Conservation (phyloP, 495 filamentous ascomycete species). For the Parathielavia hyrcaniae region DNA sequence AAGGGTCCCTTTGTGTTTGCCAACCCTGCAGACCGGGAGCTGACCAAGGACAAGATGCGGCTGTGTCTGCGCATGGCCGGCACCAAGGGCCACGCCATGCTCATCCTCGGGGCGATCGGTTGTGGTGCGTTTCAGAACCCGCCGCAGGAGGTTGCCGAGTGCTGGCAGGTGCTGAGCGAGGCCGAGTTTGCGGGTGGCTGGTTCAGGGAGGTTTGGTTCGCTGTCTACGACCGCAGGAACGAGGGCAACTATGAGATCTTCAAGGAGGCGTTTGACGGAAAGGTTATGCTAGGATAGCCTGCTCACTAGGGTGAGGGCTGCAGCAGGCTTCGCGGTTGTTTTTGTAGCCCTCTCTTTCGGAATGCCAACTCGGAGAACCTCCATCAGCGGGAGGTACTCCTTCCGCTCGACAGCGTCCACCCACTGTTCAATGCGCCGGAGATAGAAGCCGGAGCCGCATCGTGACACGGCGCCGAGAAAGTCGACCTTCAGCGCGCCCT, state of each 20-base stretch:
- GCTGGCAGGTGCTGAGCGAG: conserved; percentile 53
- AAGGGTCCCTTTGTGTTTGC: conserved; percentile 27
- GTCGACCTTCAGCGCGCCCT: conserved; percentile 25
- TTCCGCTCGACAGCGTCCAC: conserved; percentile 25
- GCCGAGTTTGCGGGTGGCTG: conserved; percentile 54
- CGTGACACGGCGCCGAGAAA: conserved; percentile 22
- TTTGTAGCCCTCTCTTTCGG: conserved; percentile 20
- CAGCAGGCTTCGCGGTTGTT: background rate
- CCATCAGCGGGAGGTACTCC: conserved; percentile 25
- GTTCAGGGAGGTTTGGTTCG: conserved; percentile 52
- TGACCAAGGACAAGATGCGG: conserved; percentile 56
- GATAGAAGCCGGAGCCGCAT: conserved; percentile 25
- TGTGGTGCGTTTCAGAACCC: conserved; percentile 61
- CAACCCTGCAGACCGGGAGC: conserved; percentile 31
- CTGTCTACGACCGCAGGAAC: conserved; percentile 42
- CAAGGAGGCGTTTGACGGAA: conserved; percentile 38
- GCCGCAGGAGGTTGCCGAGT: conserved; percentile 45
- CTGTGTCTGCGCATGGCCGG: conserved; percentile 51
- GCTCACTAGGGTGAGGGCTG: background rate
- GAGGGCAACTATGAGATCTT: conserved; percentile 52
- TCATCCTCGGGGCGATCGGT: conserved; percentile 60
- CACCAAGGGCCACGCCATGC: conserved; percentile 43
- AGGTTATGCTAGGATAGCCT: conserved; percentile 28
- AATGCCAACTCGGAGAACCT: conserved; percentile 27
- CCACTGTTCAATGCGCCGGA: conserved; percentile 30